Evolutionary conservation across 1,284 basidiomycete genomes (phyloP).

Genomic region (Gomphus bonarii): DNA sequence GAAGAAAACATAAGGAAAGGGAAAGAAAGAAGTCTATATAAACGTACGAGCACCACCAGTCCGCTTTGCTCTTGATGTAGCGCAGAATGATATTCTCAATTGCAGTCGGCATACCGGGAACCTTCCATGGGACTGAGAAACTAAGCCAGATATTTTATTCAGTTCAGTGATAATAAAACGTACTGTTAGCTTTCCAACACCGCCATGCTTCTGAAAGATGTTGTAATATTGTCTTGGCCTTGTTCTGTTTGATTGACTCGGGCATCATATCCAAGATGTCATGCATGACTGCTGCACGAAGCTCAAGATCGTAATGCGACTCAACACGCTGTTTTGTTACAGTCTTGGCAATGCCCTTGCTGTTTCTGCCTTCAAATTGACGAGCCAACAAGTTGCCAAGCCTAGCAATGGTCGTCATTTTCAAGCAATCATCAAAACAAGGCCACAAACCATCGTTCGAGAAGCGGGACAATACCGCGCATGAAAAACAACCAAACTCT

Average conservation of each 20-base stretch:
- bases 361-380: conserved; percentile 97
- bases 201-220: conserved; percentile 98
- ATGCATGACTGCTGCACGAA: conserved; percentile 98
- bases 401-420: conserved; percentile 28
- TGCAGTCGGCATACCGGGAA: conserved; percentile 94
- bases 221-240: conserved; percentile 97
- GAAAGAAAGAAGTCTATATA: conserved; percentile 24
- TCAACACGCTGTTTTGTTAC: conserved; percentile 99
- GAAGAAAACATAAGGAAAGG: neutral
- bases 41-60: conserved; percentile 95
- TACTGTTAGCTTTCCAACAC: conserved; percentile 97
- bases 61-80: conserved; percentile 99
- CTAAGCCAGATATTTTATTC: conserved; percentile 3
- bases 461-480: conserved; percentile 94
- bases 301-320: conserved; percentile 95
- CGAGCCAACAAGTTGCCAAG: conserved; percentile 95
- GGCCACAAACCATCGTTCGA: conserved; percentile 74
- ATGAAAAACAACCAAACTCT: conserved; percentile 99
- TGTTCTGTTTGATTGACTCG: conserved; percentile 97
- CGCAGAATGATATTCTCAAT: conserved; percentile 99
- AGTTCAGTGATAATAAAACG: conserved; percentile 20
- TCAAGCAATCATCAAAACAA: conserved; percentile 6
- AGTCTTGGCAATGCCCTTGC: conserved; percentile 90
- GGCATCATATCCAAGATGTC: conserved; percentile 99
- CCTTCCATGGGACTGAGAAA: conserved; percentile 78